A percentile compares a stretch with the other conserved stretches of the same genome.
phyloP scores from a whole-genome alignment of 2,329 filamentous ascomycete species.

The Pseudogymnoascus destructans region DNA sequence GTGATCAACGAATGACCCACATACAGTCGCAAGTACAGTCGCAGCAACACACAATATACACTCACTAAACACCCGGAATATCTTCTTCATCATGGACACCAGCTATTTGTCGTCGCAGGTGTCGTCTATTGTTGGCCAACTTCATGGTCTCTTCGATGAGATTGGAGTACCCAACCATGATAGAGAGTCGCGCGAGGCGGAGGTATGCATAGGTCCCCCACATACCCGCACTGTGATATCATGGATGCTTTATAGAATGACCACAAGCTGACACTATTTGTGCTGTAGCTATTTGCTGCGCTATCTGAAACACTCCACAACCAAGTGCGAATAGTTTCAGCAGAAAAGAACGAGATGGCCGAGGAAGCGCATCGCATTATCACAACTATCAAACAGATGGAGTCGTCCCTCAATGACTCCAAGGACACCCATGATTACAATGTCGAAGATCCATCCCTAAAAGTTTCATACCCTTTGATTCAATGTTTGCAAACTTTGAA shows the following conservation, averaged over 20 bases:
- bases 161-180: constrained; percentile 93
- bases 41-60: not conserved
- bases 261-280: not conserved
- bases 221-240: constrained; percentile 9
- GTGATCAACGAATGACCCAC: not conserved
- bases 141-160: constrained; percentile 92
- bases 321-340: constrained; percentile 71
- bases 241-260: constrained; percentile 16
- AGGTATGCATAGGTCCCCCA: constrained; percentile 41
- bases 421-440: constrained; percentile 51
- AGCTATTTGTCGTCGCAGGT: constrained; percentile 91
- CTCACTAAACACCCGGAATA: not conserved
- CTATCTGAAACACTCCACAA: constrained; percentile 85
- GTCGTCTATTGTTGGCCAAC: constrained; percentile 80
- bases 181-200: constrained; percentile 74
- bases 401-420: constrained; percentile 70
- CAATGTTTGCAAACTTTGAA: constrained; percentile 68
- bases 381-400: constrained; percentile 83
- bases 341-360: constrained; percentile 81
- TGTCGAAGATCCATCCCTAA: constrained; percentile 52
- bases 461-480: constrained; percentile 71
- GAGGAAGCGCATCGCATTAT: constrained; percentile 81
- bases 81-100: constrained; percentile 56
- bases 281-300: constrained; percentile 66
- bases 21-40: constrained; percentile 3